Evolutionary conservation across 192 early-diverging fungal genomes (phyloP).

Genomic region (Coemansia sp.): DNA sequence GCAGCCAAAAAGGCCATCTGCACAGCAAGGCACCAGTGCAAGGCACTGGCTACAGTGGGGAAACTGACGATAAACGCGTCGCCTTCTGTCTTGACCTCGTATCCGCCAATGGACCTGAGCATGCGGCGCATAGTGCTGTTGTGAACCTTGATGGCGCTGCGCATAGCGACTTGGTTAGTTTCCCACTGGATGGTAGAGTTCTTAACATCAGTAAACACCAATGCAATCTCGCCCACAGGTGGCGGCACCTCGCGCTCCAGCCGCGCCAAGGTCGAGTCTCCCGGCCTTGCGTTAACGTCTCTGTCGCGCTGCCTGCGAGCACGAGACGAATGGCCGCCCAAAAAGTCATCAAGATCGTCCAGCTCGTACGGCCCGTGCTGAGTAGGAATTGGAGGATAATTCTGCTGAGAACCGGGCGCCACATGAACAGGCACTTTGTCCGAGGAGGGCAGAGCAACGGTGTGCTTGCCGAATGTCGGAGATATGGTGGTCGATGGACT

Average conservation of each 20-base stretch:
- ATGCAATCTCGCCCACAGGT: conserved; percentile 78
- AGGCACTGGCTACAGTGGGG: conserved; percentile 75
- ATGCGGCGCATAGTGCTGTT: conserved; percentile 82
- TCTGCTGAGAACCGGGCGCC: conserved; percentile 23
- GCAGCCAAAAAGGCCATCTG: conserved; percentile 80
- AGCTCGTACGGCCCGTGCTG: conserved; percentile 43
- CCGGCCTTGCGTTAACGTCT: conserved; percentile 49
- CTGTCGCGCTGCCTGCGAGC: conserved; percentile 52
- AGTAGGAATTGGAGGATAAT: conserved; percentile 9
- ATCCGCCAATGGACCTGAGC: conserved; percentile 82
- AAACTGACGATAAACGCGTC: conserved; percentile 96
- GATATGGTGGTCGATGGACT: conserved; percentile 48
- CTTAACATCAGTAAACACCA: conserved; percentile 95
- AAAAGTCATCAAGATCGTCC: conserved; percentile 53
- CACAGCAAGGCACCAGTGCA: conserved; percentile 88
- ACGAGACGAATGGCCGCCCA: conserved; percentile 33
- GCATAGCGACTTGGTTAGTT: conserved; percentile 80
- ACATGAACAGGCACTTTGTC: conserved; percentile 25
- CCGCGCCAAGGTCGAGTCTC: conserved; percentile 63
- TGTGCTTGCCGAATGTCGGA: conserved; percentile 31
- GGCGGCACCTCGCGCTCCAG: conserved; percentile 80
- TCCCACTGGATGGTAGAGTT: conserved; percentile 95
- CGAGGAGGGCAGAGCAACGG: conserved; percentile 31
- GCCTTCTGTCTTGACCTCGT: conserved; percentile 96
- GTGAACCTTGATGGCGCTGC: conserved; percentile 85